These are phyloP conservation scores for Rhodotorula kratochvilovae DNA, from an alignment of 768 basidiomycete genomes.

Conservation along the genomic window DNA sequence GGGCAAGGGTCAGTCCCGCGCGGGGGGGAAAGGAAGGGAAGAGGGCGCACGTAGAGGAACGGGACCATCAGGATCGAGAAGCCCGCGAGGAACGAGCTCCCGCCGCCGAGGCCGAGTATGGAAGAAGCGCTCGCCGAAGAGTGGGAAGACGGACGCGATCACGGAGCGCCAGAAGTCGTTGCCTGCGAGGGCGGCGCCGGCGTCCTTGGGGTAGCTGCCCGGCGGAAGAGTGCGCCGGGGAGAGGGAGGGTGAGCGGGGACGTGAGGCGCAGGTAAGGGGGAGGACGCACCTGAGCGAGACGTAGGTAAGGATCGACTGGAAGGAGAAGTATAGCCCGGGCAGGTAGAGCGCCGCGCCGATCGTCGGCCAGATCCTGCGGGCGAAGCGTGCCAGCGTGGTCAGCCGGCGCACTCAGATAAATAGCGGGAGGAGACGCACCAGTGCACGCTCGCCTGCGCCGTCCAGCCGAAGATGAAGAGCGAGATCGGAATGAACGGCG, in stretches of 20 bases:
- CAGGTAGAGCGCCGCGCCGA: constrained; percentile 9
- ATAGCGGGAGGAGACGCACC: constrained; percentile 43
- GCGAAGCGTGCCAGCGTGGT: no score
- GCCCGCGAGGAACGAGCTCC: constrained; percentile 45
- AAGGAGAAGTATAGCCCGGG: constrained; percentile 5
- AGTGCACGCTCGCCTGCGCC: constrained; percentile 29
- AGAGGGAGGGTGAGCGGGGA: no score
- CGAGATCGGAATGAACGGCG: constrained; percentile 28
- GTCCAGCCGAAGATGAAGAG: constrained; percentile 45
- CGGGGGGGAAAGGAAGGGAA: no score
- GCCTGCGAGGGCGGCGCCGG: constrained; percentile 47
- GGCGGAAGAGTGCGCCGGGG: no score
- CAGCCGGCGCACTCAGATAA: no score
- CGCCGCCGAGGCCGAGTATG: constrained; percentile 46
- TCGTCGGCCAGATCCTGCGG: constrained; percentile 11
- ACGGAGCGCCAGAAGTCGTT: constrained; percentile 47
- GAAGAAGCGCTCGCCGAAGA: constrained; percentile 45
- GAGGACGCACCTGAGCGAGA: constrained; percentile 5
- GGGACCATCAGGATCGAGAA: constrained; percentile 46
- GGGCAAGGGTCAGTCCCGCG: background rate
- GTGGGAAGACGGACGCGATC: constrained; percentile 40
- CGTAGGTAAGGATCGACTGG: background rate
- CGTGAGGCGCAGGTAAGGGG: no score
- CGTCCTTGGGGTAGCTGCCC: constrained; percentile 43
- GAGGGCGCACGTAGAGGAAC: constrained; percentile 41